Evolutionary conservation across 2,329 filamentous ascomycete genomes (phyloP).

Genomic region (Fusarium agapanthi): DNA sequence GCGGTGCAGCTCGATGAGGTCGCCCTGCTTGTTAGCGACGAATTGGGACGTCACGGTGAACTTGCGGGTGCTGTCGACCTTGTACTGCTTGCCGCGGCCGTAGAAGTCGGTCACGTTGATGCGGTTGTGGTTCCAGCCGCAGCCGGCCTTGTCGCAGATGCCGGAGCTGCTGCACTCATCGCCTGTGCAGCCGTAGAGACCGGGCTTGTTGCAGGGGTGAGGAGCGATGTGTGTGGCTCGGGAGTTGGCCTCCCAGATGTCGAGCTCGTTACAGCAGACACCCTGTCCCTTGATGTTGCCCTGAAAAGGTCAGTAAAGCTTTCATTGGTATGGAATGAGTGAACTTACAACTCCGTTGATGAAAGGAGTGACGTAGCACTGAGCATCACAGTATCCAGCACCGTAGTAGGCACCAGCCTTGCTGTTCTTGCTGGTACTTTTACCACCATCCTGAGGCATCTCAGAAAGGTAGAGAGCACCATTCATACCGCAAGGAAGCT

Average conservation of each 20-base stretch:
- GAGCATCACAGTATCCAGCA: conserved; percentile 71
- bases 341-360: conserved; percentile 58
- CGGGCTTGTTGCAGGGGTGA: conserved; percentile 57
- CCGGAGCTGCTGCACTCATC: conserved; percentile 50
- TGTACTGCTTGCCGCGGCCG: conserved; percentile 42
- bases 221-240: conserved; percentile 56
- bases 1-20: conserved; percentile 59
- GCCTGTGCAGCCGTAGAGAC: conserved; percentile 56
- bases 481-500: conserved; percentile 73
- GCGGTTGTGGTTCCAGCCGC: conserved; percentile 55
- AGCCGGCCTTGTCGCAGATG: conserved; percentile 56
- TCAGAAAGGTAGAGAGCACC: conserved; percentile 70
- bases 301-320: background rate
- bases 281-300: conserved; percentile 40
- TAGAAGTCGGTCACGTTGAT: conserved; percentile 44
- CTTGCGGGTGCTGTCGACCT: conserved; percentile 49
- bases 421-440: conserved; percentile 56
- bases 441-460: conserved; percentile 67
- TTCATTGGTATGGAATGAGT: rapidly evolving
- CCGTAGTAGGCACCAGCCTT: conserved; percentile 68
- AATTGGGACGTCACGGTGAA: conserved; percentile 63
- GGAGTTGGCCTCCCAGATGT: conserved; percentile 65
- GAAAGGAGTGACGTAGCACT: conserved; percentile 62
- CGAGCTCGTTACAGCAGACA: conserved; percentile 63
- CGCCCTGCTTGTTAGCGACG: conserved; percentile 48